Percentiles rank a stretch among this genome's conserved stretches.
Conservation (phyloP, 257 asterid genomes). For the Solanum etuberosum region DNA sequence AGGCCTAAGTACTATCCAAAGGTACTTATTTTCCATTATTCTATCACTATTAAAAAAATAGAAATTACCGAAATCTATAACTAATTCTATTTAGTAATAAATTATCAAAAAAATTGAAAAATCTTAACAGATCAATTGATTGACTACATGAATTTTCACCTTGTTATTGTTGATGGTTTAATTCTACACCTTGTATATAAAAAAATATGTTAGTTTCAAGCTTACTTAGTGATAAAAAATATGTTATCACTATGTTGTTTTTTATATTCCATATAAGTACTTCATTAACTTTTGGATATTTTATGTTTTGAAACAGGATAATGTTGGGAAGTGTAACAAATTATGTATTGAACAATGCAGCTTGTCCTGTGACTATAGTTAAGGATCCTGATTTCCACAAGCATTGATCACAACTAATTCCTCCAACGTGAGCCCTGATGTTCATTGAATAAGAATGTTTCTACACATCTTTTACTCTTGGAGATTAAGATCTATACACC, state of each 20-base stretch:
- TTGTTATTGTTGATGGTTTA: too few species aligned
- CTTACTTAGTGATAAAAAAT: too few species aligned
- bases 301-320: slow-evolving; percentile 23
- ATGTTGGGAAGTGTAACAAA: slow-evolving; percentile 69
- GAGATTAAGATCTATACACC: not conserved
- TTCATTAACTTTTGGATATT: not conserved
- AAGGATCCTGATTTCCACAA: slow-evolving; percentile 51
- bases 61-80: not conserved
- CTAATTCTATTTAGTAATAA: not conserved
- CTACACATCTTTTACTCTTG: not conserved
- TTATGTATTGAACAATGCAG: slow-evolving; percentile 44
- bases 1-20: slow-evolving; percentile 54
- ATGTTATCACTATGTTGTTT: not conserved
- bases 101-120: not conserved
- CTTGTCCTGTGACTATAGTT: slow-evolving; percentile 70
- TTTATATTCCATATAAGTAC: not conserved
- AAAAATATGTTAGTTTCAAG: too few species aligned
- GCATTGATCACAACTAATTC: slow-evolving; percentile 12
- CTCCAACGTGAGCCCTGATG: not conserved
- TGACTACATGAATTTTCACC: not conserved
- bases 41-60: not conserved
- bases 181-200: too few species aligned
- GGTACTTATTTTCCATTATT: slow-evolving; percentile 19
- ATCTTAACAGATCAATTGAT: fast-evolving
- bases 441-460: not conserved